phyloP scores from a whole-genome alignment of 1,139 yeast genomes.

The Lodderomyces beijingensis region DNA sequence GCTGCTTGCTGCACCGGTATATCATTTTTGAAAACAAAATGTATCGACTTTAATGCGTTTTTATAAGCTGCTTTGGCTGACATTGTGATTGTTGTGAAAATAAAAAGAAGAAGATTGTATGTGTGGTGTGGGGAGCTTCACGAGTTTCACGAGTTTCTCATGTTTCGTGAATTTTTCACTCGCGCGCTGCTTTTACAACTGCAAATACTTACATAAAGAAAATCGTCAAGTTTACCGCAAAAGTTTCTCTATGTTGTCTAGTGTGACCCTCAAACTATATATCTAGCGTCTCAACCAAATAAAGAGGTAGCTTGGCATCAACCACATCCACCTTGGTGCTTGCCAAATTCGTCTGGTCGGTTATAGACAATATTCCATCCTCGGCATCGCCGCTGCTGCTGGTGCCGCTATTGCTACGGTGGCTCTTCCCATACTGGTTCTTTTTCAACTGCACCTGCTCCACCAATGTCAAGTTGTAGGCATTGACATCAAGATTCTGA shows the following conservation, averaged over 20 bases:
- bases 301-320: constrained; percentile 42
- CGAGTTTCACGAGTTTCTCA: too few species aligned
- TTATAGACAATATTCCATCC: constrained; percentile 38
- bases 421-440: constrained; percentile 14
- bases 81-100: too few species aligned
- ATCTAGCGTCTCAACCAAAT: constrained; percentile 48
- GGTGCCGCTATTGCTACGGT: constrained; percentile 19
- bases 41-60: constrained; percentile 66
- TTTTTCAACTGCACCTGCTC: constrained; percentile 41
- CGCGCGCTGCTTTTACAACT: too few species aligned
- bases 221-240: too few species aligned
- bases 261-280: too few species aligned
- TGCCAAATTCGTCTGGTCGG: constrained; percentile 20
- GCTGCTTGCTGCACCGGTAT: constrained; percentile 54
- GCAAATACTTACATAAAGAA: too few species aligned
- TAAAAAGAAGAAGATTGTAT: too few species aligned
- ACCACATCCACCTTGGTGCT: constrained; percentile 27
- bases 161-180: too few species aligned
- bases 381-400: not conserved
- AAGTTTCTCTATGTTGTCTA: too few species aligned
- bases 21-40: constrained; percentile 62
- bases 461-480: constrained; percentile 52
- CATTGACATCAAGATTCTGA: constrained; percentile 44
- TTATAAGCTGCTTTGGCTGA: constrained; percentile 54
- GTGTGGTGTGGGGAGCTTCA: too few species aligned